phyloP scores from a whole-genome alignment of 1,284 basidiomycete genomes.

The Cutaneotrichosporon sp. region DNA sequence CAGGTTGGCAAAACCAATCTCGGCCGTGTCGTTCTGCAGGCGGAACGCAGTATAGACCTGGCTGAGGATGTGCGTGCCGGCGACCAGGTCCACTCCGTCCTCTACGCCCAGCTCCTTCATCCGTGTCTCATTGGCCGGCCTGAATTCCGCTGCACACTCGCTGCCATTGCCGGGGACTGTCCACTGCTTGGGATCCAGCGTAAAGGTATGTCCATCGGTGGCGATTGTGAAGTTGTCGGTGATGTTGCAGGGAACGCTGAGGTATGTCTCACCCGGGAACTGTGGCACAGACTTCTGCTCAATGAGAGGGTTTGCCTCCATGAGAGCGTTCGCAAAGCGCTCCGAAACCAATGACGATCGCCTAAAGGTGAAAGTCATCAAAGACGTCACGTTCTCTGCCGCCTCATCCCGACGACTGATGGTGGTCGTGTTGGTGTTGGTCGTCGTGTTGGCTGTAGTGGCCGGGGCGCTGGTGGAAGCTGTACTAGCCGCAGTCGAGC shows the following conservation, averaged over 20 bases:
- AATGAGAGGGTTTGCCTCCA: no score
- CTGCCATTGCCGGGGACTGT: neutral
- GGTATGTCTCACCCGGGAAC: neutral
- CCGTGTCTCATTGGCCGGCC: neutral
- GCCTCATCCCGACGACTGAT: no score
- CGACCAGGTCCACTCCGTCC: neutral
- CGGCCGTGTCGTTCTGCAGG: neutral
- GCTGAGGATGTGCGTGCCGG: neutral
- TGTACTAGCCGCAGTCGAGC: neutral
- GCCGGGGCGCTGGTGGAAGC: neutral
- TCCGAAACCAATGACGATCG: no score
- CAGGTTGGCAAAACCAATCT: neutral
- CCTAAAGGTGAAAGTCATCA: no score
- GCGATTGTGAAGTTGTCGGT: neutral
- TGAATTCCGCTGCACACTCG: neutral
- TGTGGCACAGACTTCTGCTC: no score
- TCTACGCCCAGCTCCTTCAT: neutral
- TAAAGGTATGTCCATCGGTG: neutral
- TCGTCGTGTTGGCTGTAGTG: no score
- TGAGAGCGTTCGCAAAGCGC: no score
- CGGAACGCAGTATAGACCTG: constrained; percentile 1
- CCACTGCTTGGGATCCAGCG: neutral
- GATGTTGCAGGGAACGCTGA: neutral
- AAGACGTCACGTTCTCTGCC: no score
- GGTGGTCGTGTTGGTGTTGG: no score